Evolutionary conservation across 2,329 filamentous ascomycete species (phyloP).

Genomic region (Waltergamsia citrina): DNA sequence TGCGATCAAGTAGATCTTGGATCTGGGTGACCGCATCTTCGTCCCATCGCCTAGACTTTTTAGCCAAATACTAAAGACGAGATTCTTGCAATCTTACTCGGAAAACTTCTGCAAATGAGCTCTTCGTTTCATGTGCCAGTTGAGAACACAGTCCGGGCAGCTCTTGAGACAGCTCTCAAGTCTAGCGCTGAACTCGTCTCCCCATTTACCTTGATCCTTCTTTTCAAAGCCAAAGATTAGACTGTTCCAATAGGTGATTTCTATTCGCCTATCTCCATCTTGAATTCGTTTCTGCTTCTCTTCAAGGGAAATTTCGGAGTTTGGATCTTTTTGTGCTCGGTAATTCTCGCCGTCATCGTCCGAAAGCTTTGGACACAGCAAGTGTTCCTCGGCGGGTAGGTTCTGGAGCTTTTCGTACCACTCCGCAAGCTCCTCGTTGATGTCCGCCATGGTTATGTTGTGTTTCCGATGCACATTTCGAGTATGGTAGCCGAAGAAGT

Average conservation of each 20-base stretch:
- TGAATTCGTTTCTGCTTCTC: constrained; percentile 44
- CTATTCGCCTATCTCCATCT: constrained; percentile 44
- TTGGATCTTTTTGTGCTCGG: constrained; percentile 33
- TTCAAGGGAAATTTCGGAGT: constrained; percentile 35
- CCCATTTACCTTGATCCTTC: constrained; percentile 48
- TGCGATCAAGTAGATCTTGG: constrained; percentile 44
- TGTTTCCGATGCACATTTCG: too few species aligned
- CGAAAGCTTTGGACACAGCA: constrained; percentile 57
- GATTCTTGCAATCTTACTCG: constrained; percentile 31
- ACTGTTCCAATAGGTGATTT: constrained; percentile 57
- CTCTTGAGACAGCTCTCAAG: constrained; percentile 49
- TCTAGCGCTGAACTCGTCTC: constrained; percentile 47
- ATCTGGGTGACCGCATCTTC: constrained; percentile 43
- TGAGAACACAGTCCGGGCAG: constrained; percentile 63
- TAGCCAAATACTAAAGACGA: constrained; percentile 7
- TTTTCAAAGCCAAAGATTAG: constrained; percentile 59
- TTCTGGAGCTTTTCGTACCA: constrained; percentile 33
- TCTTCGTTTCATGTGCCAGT: constrained; percentile 63
- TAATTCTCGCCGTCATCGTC: constrained; percentile 58
- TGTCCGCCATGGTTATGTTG: constrained; percentile 29
- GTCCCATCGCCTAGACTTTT: constrained; percentile 27
- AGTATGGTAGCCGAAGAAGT: too few species aligned
- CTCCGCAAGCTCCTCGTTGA: constrained; percentile 28
- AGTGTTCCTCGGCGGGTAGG: constrained; percentile 43
- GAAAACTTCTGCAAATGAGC: constrained; percentile 52